A percentile compares a stretch with the other conserved stretches of the same genome.
These are phyloP conservation scores for Leishmania guyanensis DNA, from an alignment of 208 protist genomes.

Conservation along the genomic window DNA sequence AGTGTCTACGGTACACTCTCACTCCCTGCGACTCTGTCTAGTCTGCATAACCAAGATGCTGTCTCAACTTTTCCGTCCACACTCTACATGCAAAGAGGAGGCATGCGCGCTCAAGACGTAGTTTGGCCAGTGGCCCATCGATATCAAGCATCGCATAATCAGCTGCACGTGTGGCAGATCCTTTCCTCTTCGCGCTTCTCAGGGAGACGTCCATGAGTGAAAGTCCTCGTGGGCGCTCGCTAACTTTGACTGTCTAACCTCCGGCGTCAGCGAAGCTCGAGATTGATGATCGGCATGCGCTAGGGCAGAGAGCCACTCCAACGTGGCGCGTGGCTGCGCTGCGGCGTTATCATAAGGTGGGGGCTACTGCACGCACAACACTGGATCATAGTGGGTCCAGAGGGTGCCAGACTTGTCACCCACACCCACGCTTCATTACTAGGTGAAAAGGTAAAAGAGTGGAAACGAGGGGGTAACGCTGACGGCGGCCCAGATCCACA, in stretches of 20 bases:
- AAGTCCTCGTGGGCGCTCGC: neutral
- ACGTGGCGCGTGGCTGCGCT: conserved; percentile 32
- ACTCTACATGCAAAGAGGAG: neutral
- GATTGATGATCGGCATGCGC: conserved; percentile 44
- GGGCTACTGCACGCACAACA: conserved; percentile 33
- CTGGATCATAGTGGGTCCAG: conserved; percentile 45
- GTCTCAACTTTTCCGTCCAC: neutral
- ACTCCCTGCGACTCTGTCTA: neutral
- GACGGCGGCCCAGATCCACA: conserved; percentile 50
- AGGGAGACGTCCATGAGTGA: neutral
- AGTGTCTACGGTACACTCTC: neutral
- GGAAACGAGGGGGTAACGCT: conserved; percentile 35
- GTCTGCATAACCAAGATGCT: neutral
- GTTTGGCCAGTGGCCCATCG: neutral
- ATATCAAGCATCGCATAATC: neutral
- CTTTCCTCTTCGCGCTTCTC: neutral
- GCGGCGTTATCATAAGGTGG: conserved; percentile 18
- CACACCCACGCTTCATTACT: conserved; percentile 16
- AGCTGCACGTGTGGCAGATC: neutral
- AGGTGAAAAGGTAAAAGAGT: conserved; percentile 34
- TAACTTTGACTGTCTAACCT: neutral
- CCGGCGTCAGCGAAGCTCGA: conserved; percentile 38
- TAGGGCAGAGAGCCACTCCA: conserved; percentile 41
- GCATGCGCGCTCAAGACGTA: neutral
- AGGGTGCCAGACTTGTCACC: conserved; percentile 24